phyloP scores from a whole-genome alignment of 2,329 filamentous ascomycete species.

The Penicillium sp. region DNA sequence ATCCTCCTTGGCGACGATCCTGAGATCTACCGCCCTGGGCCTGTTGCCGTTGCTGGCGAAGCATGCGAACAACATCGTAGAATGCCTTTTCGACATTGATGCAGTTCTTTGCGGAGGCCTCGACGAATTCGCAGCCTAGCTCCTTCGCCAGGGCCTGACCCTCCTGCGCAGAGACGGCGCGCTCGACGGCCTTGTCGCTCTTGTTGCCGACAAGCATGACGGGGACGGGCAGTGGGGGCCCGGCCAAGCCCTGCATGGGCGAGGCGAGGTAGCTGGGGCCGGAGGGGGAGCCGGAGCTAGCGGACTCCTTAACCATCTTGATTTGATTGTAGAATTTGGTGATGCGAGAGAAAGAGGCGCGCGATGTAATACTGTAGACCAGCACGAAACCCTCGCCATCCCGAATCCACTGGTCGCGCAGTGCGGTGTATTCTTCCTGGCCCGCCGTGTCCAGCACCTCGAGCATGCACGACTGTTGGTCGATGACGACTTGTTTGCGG shows the following conservation, averaged over 20 bases:
- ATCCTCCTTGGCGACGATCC: conserved; percentile 42
- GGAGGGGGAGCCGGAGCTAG: conserved; percentile 58
- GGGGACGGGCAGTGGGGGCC: conserved; percentile 70
- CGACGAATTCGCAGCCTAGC: conserved; percentile 93
- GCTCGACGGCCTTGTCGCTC: conserved; percentile 92
- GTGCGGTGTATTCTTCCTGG: conserved; percentile 96
- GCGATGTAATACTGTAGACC: conserved; percentile 97
- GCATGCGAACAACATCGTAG: conserved; percentile 91
- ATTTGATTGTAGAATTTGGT: conserved; percentile 96
- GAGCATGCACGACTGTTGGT: conserved; percentile 93
- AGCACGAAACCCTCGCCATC: conserved; percentile 97
- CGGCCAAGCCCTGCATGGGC: conserved; percentile 52
- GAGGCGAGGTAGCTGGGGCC: conserved; percentile 55
- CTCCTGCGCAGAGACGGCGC: conserved; percentile 95
- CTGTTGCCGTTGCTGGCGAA: conserved; percentile 78
- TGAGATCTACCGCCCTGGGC: conserved; percentile 39
- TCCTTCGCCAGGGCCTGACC: conserved; percentile 89
- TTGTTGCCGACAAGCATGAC: conserved; percentile 99
- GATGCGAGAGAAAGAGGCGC: conserved; percentile 92
- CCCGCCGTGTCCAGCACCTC: conserved; percentile 97
- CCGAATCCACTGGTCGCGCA: conserved; percentile 97
- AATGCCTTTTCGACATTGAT: conserved; percentile 99
- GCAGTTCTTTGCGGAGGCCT: conserved; percentile 96
- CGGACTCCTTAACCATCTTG: conserved; percentile 91
- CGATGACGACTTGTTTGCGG: conserved; percentile 78